A percentile compares a stretch with the other conserved stretches of the same genome.
Conservation (phyloP, 345 rosid species). For the Corchorus capsularis region DNA sequence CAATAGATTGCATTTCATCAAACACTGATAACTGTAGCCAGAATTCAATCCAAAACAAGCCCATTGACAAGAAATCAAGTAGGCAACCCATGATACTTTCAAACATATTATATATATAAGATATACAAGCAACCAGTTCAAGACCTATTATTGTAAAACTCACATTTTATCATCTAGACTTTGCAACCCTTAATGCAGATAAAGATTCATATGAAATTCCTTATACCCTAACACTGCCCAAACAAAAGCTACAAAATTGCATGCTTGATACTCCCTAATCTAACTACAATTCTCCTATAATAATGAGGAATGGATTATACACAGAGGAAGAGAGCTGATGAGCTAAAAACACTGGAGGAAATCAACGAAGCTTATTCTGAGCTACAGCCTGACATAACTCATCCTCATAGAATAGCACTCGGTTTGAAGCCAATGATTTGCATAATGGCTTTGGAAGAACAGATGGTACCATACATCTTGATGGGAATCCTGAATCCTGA, state of each 20-base stretch:
- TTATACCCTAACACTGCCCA: constrained; percentile 40
- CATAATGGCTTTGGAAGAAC: constrained; percentile 71
- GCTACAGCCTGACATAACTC: constrained; percentile 97
- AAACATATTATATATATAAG: constrained; percentile 30
- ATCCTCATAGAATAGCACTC: constrained; percentile 89
- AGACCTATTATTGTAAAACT: constrained; percentile 30
- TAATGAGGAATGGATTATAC: constrained; percentile 46
- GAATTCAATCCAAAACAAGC: neutral
- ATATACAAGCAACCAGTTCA: constrained; percentile 46
- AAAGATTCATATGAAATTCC: constrained; percentile 22
- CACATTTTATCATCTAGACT: constrained; percentile 35
- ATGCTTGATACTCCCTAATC: constrained; percentile 30
- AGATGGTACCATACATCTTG: constrained; percentile 80
- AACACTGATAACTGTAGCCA: neutral
- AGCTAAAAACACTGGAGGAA: constrained; percentile 10
- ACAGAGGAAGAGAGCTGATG: constrained; percentile 28
- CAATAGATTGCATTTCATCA: neutral
- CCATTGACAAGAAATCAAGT: neutral
- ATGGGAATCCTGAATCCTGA: constrained; percentile 74
- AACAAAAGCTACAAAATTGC: constrained; percentile 66
- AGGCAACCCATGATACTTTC: constrained; percentile 21
- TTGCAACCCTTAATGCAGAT: constrained; percentile 34
- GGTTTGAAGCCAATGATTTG: constrained; percentile 72
- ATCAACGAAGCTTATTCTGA: constrained; percentile 81
- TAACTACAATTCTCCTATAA: constrained; percentile 43